These are phyloP conservation scores for Phaffia tasmanica DNA, from an alignment of 768 basidiomycete genomes.

Conservation along the genomic window DNA sequence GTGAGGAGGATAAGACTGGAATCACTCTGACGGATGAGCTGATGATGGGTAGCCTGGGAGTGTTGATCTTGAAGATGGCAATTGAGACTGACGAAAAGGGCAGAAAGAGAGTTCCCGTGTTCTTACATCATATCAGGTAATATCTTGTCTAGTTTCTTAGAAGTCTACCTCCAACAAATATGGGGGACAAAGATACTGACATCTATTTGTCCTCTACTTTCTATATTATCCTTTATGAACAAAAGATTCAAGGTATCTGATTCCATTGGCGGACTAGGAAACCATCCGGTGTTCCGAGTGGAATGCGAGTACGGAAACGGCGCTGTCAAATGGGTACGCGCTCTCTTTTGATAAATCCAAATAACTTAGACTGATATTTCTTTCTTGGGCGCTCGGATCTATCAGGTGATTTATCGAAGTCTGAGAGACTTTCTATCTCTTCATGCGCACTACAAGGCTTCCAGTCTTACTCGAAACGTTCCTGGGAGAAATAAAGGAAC, in stretches of 20 bases:
- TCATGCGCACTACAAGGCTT: conserved; percentile 77
- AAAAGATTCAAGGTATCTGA: conserved; percentile 37
- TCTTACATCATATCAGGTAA: conserved; percentile 29
- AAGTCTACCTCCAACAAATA: conserved; percentile 25
- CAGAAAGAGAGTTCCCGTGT: conserved; percentile 36
- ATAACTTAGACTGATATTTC: background rate
- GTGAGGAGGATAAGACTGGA: background rate
- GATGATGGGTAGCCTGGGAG: conserved; percentile 35
- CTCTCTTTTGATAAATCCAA: background rate
- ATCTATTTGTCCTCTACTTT: background rate
- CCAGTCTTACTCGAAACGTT: conserved; percentile 45
- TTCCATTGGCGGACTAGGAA: conserved; percentile 33
- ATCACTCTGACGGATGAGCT: conserved; percentile 35
- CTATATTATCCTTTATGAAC: background rate
- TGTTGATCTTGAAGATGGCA: conserved; percentile 39
- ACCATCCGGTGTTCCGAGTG: conserved; percentile 38
- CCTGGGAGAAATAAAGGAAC: conserved; percentile 14
- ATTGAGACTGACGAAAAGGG: conserved; percentile 39
- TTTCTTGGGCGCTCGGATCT: background rate
- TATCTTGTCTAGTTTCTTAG: background rate
- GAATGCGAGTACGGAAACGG: conserved; percentile 90
- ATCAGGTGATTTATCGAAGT: conserved; percentile 49
- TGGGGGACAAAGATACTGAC: conserved; percentile 12
- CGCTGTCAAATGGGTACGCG: conserved; percentile 75
- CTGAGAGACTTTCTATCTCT: conserved; percentile 81